These are phyloP conservation scores for Wickerhamiella parazyma DNA, from an alignment of 805 yeast genomes.

Conservation along the genomic window DNA sequence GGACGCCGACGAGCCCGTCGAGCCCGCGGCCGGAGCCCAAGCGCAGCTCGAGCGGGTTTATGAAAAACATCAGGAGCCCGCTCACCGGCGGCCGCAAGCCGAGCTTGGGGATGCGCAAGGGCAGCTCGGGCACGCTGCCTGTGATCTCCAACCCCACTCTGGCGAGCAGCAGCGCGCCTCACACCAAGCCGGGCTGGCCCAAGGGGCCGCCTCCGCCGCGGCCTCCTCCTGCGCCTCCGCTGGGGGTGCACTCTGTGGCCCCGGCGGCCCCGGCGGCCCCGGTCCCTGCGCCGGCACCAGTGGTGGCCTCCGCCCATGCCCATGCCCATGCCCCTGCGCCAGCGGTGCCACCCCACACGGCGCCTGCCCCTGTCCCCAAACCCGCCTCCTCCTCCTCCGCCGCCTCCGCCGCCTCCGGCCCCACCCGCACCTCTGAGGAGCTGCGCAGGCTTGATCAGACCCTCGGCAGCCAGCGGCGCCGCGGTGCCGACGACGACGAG, in stretches of 20 bases:
- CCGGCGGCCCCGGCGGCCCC: slow-evolving; percentile 21
- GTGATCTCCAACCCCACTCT: slow-evolving; percentile 1
- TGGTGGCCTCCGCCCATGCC: slow-evolving; percentile 16
- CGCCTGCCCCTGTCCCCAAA: slow-evolving; percentile 13
- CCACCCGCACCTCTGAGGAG: slow-evolving; percentile 20
- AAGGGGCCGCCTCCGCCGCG: slow-evolving; percentile 28
- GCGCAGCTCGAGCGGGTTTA: slow-evolving; percentile 3
- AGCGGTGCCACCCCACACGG: neutral
- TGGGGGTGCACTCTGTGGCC: slow-evolving; percentile 29
- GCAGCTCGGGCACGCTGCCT: neutral
- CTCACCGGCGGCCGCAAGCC: slow-evolving; percentile 6
- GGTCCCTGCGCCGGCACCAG: slow-evolving; percentile 18
- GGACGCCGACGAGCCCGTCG: neutral
- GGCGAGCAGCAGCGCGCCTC: neutral
- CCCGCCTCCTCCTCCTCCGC: slow-evolving; percentile 28
- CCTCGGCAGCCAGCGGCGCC: slow-evolving; percentile 3
- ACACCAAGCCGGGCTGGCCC: slow-evolving; percentile 12
- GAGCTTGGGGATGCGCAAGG: slow-evolving; percentile 6
- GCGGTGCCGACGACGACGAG: slow-evolving; percentile 8
- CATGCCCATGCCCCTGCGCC: no score
- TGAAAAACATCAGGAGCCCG: slow-evolving; percentile 7
- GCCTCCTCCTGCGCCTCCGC: slow-evolving; percentile 33
- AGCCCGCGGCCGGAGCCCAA: slow-evolving; percentile 4
- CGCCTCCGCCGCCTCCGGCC: slow-evolving; percentile 32
- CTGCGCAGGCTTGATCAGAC: slow-evolving; percentile 15